Percentiles rank a stretch among this genome's conserved stretches.
Conservation (phyloP, 352 stramenopile genomes). For the Phytophthora sp. region DNA sequence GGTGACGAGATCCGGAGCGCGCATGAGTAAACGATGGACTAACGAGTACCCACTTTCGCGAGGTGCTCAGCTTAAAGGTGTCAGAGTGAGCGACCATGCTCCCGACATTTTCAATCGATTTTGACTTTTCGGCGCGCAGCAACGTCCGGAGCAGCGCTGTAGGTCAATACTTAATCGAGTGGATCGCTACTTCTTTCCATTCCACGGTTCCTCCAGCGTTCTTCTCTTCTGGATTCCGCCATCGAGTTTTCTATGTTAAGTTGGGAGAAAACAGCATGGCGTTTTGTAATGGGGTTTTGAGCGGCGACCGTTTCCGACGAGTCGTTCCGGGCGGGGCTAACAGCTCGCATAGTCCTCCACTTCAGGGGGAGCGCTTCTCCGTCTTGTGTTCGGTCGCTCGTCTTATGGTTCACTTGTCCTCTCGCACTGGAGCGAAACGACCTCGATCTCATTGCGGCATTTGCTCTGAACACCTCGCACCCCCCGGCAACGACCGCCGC, state of each 20-base stretch:
- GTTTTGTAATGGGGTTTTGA: conserved; percentile 18
- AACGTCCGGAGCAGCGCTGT: conserved; percentile 16
- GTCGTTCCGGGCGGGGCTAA: conserved; percentile 14
- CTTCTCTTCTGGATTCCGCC: conserved; percentile 10
- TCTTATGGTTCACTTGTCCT: conserved; percentile 14
- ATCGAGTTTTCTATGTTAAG: conserved; percentile 19
- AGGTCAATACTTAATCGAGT: conserved; percentile 18
- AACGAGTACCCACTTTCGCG: background rate
- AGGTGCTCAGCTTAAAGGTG: conserved; percentile 32
- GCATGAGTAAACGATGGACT: conserved; percentile 14
- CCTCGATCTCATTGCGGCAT: conserved; percentile 32
- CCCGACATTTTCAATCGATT: conserved; percentile 10
- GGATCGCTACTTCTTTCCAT: conserved; percentile 11
- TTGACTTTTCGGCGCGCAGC: conserved; percentile 6
- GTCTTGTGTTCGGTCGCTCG: conserved; percentile 16
- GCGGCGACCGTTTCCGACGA: conserved; percentile 23
- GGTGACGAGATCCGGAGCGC: conserved; percentile 17
- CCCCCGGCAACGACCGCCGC: conserved; percentile 5
- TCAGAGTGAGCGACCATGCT: conserved; percentile 27
- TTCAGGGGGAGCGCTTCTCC: conserved; percentile 6
- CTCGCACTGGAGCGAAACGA: conserved; percentile 16
- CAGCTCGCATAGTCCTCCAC: conserved; percentile 22
- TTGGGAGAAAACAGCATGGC: conserved; percentile 21
- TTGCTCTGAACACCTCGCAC: conserved; percentile 30
- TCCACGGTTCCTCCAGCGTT: conserved; percentile 18